Conservation (phyloP, 768 basidiomycete species). For the Collybia sp. region DNA sequence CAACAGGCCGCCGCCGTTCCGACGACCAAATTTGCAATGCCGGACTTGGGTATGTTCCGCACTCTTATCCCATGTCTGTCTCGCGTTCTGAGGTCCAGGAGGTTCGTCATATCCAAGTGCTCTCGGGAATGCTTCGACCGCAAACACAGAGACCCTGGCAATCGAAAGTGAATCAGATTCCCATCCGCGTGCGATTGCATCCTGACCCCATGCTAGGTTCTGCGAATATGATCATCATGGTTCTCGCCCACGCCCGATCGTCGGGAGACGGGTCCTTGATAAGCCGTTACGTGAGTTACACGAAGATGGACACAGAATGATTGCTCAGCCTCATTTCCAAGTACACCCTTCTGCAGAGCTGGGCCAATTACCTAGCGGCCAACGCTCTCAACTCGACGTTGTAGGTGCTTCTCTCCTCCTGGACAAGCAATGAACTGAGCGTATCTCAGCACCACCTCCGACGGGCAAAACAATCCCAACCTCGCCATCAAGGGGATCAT, state of each 20-base stretch:
- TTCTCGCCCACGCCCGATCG: conserved; percentile 53
- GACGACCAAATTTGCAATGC: conserved; percentile 59
- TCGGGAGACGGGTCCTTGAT: conserved; percentile 50
- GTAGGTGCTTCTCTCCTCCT: too few relatives aligned
- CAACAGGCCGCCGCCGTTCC: conserved; percentile 59
- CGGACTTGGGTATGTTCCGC: conserved; percentile 57
- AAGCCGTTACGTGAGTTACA: conserved; percentile 32
- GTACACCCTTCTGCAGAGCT: too few relatives aligned
- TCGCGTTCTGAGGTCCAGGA: conserved; percentile 5
- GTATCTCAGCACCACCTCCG: too few relatives aligned
- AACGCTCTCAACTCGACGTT: too few relatives aligned
- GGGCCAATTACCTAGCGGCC: too few relatives aligned
- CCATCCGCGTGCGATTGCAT: neutral
- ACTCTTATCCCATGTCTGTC: neutral
- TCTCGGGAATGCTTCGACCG: conserved; percentile 36
- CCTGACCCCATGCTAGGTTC: conserved; percentile 40
- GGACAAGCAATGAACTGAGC: too few relatives aligned
- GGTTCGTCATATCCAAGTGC: conserved; percentile 39
- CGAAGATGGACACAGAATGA: too few relatives aligned
- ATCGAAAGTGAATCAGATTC: conserved; percentile 33
- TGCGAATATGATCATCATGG: conserved; percentile 74
- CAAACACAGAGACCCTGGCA: conserved; percentile 50
- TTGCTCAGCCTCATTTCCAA: too few relatives aligned
- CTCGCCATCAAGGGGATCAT: conserved; percentile 58
- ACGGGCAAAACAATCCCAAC: conserved; percentile 35